phyloP scores from a whole-genome alignment of 2,329 filamentous ascomycete genomes.

The Peltaster fructicola region DNA sequence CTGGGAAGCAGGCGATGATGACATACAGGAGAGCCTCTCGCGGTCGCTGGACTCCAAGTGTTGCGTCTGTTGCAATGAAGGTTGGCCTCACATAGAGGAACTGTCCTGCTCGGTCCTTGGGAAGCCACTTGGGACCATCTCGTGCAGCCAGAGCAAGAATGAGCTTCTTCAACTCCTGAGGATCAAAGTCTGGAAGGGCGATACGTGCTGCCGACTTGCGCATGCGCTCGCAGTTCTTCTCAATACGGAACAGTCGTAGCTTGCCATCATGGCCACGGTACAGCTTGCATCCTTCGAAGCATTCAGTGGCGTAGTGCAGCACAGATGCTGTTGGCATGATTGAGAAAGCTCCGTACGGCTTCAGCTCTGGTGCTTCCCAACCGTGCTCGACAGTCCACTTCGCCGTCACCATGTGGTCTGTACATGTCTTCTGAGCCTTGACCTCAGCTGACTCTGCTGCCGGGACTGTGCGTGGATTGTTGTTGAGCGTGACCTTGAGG shows the following conservation, averaged over 20 bases:
- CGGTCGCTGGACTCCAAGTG: slow-evolving; percentile 65
- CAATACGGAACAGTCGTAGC: slow-evolving; percentile 57
- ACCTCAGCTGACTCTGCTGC: slow-evolving; percentile 22
- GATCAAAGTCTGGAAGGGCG: slow-evolving; percentile 54
- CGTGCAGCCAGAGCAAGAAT: slow-evolving; percentile 51
- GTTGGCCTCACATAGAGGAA: slow-evolving; percentile 59
- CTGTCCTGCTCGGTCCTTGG: slow-evolving; percentile 43
- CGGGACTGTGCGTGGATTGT: slow-evolving; percentile 25
- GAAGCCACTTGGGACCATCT: slow-evolving; percentile 63
- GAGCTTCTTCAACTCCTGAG: slow-evolving; percentile 52
- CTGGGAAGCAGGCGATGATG: slow-evolving; percentile 37
- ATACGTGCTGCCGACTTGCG: slow-evolving; percentile 40
- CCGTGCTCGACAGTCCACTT: slow-evolving; percentile 46
- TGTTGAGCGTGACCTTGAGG: slow-evolving; percentile 24
- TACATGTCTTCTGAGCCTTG: slow-evolving; percentile 30
- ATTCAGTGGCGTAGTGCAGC: slow-evolving; percentile 76
- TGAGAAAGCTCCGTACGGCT: slow-evolving; percentile 56
- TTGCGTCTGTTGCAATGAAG: slow-evolving; percentile 63
- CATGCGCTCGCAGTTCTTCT: slow-evolving; percentile 52
- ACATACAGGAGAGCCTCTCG: slow-evolving; percentile 78
- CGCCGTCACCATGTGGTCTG: slow-evolving; percentile 74
- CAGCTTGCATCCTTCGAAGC: slow-evolving; percentile 71
- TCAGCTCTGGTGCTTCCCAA: slow-evolving; percentile 55
- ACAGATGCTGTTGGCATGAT: slow-evolving; percentile 65
- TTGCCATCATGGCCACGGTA: slow-evolving; percentile 49